Evolutionary conservation across 2,329 filamentous ascomycete species (phyloP).

Genomic region (Hypoxylon sp.): DNA sequence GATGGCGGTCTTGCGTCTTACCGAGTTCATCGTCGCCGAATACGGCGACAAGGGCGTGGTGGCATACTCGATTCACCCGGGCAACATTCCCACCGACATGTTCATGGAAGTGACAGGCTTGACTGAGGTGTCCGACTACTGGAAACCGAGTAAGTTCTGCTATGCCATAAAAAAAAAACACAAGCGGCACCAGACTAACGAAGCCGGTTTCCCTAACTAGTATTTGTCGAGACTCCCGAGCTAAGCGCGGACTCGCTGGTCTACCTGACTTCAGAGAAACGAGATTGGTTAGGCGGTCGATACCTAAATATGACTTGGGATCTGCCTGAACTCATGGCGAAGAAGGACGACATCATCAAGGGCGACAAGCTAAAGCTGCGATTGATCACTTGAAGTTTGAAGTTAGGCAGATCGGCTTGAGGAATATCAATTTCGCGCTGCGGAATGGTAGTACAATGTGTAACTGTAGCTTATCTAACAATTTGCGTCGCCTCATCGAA

Average conservation of each 20-base stretch:
- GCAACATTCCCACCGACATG: constrained; percentile 50
- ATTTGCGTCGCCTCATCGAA: too few species aligned
- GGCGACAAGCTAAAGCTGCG: constrained; percentile 42
- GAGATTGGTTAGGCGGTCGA: constrained; percentile 47
- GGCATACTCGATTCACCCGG: constrained; percentile 54
- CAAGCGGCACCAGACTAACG: constrained; percentile 12
- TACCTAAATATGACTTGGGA: constrained; percentile 52
- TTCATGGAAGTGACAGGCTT: constrained; percentile 13
- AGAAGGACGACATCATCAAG: constrained; percentile 43
- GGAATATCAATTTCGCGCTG: background rate
- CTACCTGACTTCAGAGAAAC: constrained; percentile 42
- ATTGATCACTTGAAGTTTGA: constrained; percentile 36
- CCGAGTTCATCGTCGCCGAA: constrained; percentile 54
- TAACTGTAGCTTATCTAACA: too few species aligned
- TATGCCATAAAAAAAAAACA: background rate
- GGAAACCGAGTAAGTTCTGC: constrained; percentile 29
- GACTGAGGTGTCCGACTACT: constrained; percentile 5
- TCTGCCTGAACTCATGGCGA: constrained; percentile 47
- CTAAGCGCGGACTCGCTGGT: constrained; percentile 44
- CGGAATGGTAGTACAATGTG: background rate
- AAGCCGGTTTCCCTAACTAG: constrained; percentile 14
- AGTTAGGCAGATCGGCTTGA: background rate
- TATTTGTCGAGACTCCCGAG: constrained; percentile 40
- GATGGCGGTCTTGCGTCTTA: constrained; percentile 54
- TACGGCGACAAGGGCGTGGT: constrained; percentile 51